phyloP scores from a whole-genome alignment of 2,329 filamentous ascomycete genomes.

The Aspergillus ibericus region DNA sequence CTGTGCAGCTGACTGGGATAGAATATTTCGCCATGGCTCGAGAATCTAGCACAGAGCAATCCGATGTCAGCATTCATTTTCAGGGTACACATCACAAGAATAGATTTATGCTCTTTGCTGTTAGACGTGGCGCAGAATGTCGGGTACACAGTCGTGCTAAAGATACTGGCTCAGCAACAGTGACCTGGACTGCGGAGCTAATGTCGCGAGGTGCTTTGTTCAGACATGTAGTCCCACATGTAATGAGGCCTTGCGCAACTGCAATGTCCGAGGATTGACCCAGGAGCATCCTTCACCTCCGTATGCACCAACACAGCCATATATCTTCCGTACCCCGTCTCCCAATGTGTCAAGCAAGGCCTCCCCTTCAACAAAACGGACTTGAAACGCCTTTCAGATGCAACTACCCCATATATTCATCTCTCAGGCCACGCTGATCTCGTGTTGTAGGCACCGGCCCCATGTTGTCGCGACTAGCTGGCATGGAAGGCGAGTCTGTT shows the following conservation, averaged over 20 bases:
- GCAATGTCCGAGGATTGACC: conserved; percentile 63
- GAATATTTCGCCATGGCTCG: conserved; percentile 62
- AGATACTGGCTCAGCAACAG: conserved; percentile 56
- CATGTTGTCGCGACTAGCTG: conserved; percentile 69
- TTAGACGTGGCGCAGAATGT: conserved; percentile 32
- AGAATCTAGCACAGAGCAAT: conserved; percentile 57
- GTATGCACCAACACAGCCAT: conserved; percentile 86
- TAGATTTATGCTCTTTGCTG: not conserved
- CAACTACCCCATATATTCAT: conserved; percentile 53
- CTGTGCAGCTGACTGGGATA: conserved; percentile 28
- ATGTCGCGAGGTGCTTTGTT: conserved; percentile 69
- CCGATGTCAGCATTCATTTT: conserved; percentile 75
- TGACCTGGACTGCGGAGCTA: conserved; percentile 64
- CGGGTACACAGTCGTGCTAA: conserved; percentile 59
- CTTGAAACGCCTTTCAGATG: conserved; percentile 68
- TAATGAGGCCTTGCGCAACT: conserved; percentile 30
- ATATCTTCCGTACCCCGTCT: conserved; percentile 79
- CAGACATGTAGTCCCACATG: conserved; percentile 65
- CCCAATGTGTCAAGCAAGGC: conserved; percentile 71
- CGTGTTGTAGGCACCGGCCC: conserved; percentile 81
- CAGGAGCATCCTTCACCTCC: conserved; percentile 71
- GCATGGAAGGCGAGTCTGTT: conserved; percentile 72
- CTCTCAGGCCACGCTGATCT: conserved; percentile 60
- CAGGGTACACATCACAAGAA: conserved; percentile 53
- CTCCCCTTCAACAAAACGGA: conserved; percentile 63